Evolutionary conservation across 768 basidiomycete species (phyloP).

Genomic region (Lactarius tabidus): DNA sequence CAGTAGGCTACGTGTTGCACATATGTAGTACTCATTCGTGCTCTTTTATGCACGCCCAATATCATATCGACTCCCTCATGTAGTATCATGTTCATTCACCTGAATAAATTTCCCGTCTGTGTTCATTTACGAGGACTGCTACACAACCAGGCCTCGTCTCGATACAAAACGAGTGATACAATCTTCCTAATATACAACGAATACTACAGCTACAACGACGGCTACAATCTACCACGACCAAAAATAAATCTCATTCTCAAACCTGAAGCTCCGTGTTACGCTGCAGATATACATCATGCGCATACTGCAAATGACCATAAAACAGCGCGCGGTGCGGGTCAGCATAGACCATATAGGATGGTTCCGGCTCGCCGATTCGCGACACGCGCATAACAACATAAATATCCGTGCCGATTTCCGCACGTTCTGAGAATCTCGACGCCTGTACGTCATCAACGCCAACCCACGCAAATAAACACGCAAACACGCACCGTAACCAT

Average conservation of each 20-base stretch:
- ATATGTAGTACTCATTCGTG: no score
- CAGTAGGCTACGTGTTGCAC: no score
- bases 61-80: no score
- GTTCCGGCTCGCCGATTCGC: slow-evolving; percentile 5
- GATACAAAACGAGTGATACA: no score
- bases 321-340: slow-evolving; percentile 16
- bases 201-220: background rate
- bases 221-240: background rate
- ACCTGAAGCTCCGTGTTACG: background rate
- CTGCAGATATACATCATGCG: slow-evolving; percentile 4
- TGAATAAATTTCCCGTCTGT: no score
- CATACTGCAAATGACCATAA: slow-evolving; percentile 3
- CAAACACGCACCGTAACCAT: slow-evolving; percentile 26
- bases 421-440: background rate
- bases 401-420: background rate
- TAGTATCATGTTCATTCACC: no score
- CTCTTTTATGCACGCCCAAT: no score
- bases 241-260: background rate
- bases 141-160: no score
- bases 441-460: slow-evolving; percentile 1
- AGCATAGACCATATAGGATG: background rate
- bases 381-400: slow-evolving; percentile 17
- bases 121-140: no score
- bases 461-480: background rate
- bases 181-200: background rate